Evolutionary conservation across 2,329 filamentous ascomycete genomes (phyloP), one percentile per base, ranked within the genome.

Genomic region (Rhynchosporium secalis): DNA sequence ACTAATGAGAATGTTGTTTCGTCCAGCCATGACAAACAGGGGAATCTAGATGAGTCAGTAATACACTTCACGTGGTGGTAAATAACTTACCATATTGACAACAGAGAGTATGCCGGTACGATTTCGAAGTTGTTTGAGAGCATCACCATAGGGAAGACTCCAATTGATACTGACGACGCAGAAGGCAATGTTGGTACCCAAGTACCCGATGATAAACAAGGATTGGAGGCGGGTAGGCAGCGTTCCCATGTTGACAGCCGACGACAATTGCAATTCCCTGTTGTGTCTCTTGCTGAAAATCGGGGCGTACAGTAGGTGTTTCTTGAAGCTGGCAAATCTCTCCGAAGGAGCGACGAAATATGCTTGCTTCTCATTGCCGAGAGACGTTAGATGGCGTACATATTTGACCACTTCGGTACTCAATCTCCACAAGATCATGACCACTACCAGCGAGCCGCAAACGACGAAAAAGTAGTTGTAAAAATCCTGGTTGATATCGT

Each of bases 201-300:
- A 76, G 73, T 94, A 94, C 33, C 84, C 75, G 29, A 82, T 56
- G 20, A 96, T 78, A 70, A 95, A 81, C 56, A 90, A 73, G 10
- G 87, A 83, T 73, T 96, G 90, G 70, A 93, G 86, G 56, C 91
- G 81, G n/a, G 89, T 89, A 0, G 91, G 91, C 20, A 96, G 78
- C 0, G 91, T 94, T 66, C 91, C 89, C 60, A 91, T 85, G 68
- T 87, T 87, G 72, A 91, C 76, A 7, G 87, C 87, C 20, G 80
- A 80, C 28, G 86, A 88, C 13, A 92, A 76, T 71, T 88, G 86
- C 67, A 91, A 82, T 72, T 90, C 87, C 31, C 84, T 80, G 71
- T 95, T 95, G 76, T 95, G 91, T 71, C 91, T 83, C 72, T 90
- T 90, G 60, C 81, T 82, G 71, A 86, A 84, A 20, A 96, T 76